Evolutionary conservation across 1,139 yeast species (phyloP), one percentile per base, ranked within the genome.

Genomic region (Kodamaea anthophila): DNA sequence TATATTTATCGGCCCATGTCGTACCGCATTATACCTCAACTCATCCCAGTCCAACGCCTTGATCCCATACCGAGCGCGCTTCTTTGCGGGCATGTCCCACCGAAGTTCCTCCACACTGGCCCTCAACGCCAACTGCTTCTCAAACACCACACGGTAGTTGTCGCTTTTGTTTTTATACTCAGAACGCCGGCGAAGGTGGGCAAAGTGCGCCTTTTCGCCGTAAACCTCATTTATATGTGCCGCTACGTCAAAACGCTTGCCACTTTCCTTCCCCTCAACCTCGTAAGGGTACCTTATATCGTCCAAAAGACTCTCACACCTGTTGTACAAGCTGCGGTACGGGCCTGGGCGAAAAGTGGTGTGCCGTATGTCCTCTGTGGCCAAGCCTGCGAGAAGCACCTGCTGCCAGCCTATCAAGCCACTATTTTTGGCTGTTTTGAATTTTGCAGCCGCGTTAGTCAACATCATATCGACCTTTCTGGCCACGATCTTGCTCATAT

Each of bases 371-470:
- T 45, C 44, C 14, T 44, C 48, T 7, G 36, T 36, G 15, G 42
- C 40, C 14, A 52, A 31, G 2, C 52, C 51, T 13, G 55, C 43
- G 18, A 47, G 31, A 8, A 60, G 32, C 1, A 60, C 43, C 13
- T 57, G 55, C 26, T 47, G 52, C 67, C 67, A 61, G 19, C 44
- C 39, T 9, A 44, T 31, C 5, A 8, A 10, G 13, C 41, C 18
- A 5, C 21, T 20, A 32, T 48, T 50, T 8, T 51, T 24, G 8
- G 18, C 8, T 9, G 6, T 16, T 9, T 9, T 6, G 24, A 19
- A 19, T 10, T 34, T 35, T 21, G 21, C 21, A 15, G 30, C 30
- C 8, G 38, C 10, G 5, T 29, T 22, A 26, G 40, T 37, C 14
- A 43, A 28, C 9, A 44, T 18, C 5, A 30, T 30, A 31, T 53